Conservation (phyloP, 257 asterid species). For the Solanum gandarillasii region DNA sequence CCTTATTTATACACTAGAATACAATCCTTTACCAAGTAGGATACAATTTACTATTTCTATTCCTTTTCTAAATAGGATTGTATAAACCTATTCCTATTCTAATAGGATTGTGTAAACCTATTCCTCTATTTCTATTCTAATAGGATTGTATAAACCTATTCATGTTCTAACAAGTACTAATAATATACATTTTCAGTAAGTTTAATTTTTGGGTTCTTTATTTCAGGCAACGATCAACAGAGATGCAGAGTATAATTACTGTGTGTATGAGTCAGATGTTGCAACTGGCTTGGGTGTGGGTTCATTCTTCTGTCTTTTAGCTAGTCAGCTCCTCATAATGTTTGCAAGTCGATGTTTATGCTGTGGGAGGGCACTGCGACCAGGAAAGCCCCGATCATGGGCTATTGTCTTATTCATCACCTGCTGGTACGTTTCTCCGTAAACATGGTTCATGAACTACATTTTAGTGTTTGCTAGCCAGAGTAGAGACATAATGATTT, state of each 20-base stretch:
- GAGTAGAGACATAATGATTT: not conserved
- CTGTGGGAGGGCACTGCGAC: conserved; percentile 67
- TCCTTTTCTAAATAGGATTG: too few species aligned
- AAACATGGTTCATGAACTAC: not conserved
- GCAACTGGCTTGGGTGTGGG: conserved; percentile 73
- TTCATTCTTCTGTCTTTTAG: conserved; percentile 50
- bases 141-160: too few species aligned
- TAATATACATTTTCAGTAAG: not conserved
- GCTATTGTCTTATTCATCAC: conserved; percentile 59
- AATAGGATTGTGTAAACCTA: too few species aligned
- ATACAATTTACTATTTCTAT: too few species aligned
- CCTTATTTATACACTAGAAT: too few species aligned
- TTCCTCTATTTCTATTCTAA: too few species aligned
- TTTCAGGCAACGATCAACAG: conserved; percentile 27
- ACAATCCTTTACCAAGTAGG: too few species aligned
- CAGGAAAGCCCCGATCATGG: conserved; percentile 63
- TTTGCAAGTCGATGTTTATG: conserved; percentile 57
- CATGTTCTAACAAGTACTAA: too few species aligned
- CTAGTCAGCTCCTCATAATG: conserved; percentile 61
- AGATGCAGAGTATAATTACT: conserved; percentile 28
- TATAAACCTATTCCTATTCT: too few species aligned
- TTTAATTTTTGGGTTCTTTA: not conserved
- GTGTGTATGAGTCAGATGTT: conserved; percentile 53
- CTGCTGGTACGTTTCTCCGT: conserved; percentile 44
- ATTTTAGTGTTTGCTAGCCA: not conserved